Percentiles rank a stretch among this genome's conserved stretches.
Evolutionary conservation across 768 basidiomycete genomes (phyloP).

Genomic region (Mycena galopus): DNA sequence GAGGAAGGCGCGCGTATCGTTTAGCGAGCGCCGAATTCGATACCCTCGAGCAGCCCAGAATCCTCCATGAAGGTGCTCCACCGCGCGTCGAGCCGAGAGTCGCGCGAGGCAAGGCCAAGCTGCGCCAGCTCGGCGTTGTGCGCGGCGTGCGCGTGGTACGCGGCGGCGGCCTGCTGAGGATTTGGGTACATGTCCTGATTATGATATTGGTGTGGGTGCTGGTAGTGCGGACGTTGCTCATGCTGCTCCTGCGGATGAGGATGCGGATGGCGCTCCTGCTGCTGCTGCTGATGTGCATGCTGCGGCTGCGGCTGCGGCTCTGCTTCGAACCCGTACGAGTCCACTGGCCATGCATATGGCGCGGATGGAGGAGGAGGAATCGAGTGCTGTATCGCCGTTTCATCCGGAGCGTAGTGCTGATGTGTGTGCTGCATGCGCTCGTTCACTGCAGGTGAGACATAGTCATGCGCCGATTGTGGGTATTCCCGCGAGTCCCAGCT

Average conservation of each 20-base stretch:
- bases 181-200: slow-evolving; percentile 30
- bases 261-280: slow-evolving; percentile 32
- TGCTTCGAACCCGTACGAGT: slow-evolving; percentile 1
- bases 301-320: slow-evolving; percentile 19
- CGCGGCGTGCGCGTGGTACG: slow-evolving; percentile 45
- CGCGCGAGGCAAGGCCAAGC: slow-evolving; percentile 70
- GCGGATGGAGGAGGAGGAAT: slow-evolving; percentile 26
- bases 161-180: slow-evolving; percentile 34
- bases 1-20: neutral
- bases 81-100: slow-evolving; percentile 66
- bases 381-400: neutral
- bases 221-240: neutral
- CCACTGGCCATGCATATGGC: slow-evolving; percentile 33
- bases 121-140: slow-evolving; percentile 63
- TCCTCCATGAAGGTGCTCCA: slow-evolving; percentile 76
- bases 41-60: slow-evolving; percentile 56
- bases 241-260: slow-evolving; percentile 37
- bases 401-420: slow-evolving; percentile 18
- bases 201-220: slow-evolving; percentile 12
- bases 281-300: slow-evolving; percentile 37
- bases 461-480: slow-evolving; percentile 29
- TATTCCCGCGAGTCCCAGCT: slow-evolving; percentile 28
- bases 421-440: slow-evolving; percentile 21
- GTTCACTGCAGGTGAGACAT: slow-evolving; percentile 9
- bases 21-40: slow-evolving; percentile 37